Evolutionary conservation across 2,329 filamentous ascomycete species (phyloP), one percentile per base, ranked within the genome.

Genomic region (Verticillium tricorpus): DNA sequence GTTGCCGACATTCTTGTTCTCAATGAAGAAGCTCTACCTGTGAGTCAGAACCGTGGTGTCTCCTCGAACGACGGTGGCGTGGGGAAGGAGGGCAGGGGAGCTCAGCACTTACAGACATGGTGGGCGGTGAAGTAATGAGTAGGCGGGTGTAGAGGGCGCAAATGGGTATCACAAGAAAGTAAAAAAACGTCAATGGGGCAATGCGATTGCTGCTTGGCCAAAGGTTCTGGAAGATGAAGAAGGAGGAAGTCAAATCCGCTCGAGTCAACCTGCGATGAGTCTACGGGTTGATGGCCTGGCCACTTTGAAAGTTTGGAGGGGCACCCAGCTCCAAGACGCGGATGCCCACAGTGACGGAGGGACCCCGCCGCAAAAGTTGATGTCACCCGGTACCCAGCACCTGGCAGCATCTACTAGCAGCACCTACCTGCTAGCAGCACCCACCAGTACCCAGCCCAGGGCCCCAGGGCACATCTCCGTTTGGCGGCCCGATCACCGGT

Each of bases 1-100:
- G 76, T 93, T 90, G 69, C 91, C 91, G 68, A 93, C 87, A 76
- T 90, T 86, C 69, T 89, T 87, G 76, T 94, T 93, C 72, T 90
- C 84, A 69, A 92, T 90, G 78, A 86, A 91, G 83, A 91, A 93
- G 66, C 71, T 72, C 83, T 88, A 68, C 14, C 67, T 60, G 68
- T 71, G 66, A 74, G 71, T 69, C 67, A 68, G 45, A 50, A 22
- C 14, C 45, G 17, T 31, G 37, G 57, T 58, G 39, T 25, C 55
- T 32, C 45, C n/a, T 50, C 5, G 9, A 22, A n/a, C 19, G n/a
- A n/a, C 4, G 22, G 45, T 50, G 45, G 45, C 45, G 45, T 60
- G 40, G 35, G n/a, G 22, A 60, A 39, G 37, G 59, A 39, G 19
- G 31, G 35, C 37, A 57, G 32, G 58, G 57, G 35, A 45, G 60